Base-by-base conservation (phyloP, 441 rosid genomes). In the Codiaeum variegatum region DNA sequence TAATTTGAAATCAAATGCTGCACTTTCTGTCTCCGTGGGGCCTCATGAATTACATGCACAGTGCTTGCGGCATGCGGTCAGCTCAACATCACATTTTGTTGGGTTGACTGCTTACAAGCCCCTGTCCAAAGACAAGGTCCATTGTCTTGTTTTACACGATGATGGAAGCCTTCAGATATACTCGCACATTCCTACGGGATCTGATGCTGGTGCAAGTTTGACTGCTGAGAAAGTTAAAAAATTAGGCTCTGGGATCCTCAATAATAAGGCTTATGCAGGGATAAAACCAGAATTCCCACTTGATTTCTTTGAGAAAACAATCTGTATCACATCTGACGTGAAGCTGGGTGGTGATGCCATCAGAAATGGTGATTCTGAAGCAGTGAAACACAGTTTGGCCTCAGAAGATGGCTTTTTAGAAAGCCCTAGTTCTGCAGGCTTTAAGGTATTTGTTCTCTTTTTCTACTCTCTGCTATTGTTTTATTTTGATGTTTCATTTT, bases 101-200 rank as follows among this genome's bases (percentile, higher is more conserved):
- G 99, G 99, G 61, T 85, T 92, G 73, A 84, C 94, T 47, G 98
- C 99, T 66, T 94, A 90, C 85, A 94, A 91, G 89, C 99, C 98
- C 72, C 85, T 94, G 80, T 90, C 97, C 47, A 97, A 97, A 80
- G 98, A 92, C 82, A 94, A 90, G 81, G 82, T 91, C 75, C 94
- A 97, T 81, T 94, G 93, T 81, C 96, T 97, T 85, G 92, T 91
- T 81, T 88, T 97, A 75, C 92, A 94, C 84, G 99, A 97, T 76
- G 99, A 94, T 84, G 98, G 99, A 72, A 97, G 99, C 86, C 97
- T 97, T 81, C 99, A 94, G 78, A 97, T 97, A 86, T 94, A 94
- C 83, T 87, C 92, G 60, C 88, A 91, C 79, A 84, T 81, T 77
- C 89, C 92, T 23, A 68, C 75, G 58, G 99, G 92, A 81, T 79